Conservation (phyloP, 2,329 filamentous ascomycete genomes). For the Allantophomopsis lycopodina region DNA sequence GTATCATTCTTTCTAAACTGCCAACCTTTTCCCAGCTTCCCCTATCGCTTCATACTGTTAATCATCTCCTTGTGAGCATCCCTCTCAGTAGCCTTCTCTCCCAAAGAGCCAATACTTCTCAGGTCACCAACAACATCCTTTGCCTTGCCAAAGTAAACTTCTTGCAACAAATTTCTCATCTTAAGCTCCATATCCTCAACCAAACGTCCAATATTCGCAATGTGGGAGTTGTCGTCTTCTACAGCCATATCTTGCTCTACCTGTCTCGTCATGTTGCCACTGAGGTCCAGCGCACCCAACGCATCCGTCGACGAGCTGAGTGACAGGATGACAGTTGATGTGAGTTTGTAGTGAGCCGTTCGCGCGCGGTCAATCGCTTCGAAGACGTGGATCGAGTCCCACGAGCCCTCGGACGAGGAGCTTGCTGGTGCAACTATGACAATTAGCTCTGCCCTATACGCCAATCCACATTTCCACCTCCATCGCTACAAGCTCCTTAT, state of each 20-base stretch:
- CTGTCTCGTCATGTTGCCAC: constrained; percentile 96
- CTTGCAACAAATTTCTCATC: constrained; percentile 95
- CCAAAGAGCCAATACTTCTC: constrained; percentile 72
- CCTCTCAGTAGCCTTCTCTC: constrained; percentile 70
- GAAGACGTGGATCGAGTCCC: constrained; percentile 98
- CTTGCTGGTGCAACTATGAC: constrained; percentile 42
- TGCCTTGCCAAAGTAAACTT: constrained; percentile 98
- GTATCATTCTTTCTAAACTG: neutral
- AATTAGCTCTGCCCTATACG: constrained; percentile 37
- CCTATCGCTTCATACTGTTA: constrained; percentile 30
- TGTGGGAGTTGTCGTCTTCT: constrained; percentile 83
- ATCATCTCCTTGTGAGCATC: constrained; percentile 87
- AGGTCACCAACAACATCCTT: constrained; percentile 96
- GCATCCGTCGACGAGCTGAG: constrained; percentile 54
- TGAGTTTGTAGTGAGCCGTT: constrained; percentile 93
- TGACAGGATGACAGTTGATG: constrained; percentile 88
- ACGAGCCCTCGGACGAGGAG: constrained; percentile 48
- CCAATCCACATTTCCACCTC: too few species aligned
- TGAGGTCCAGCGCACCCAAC: constrained; percentile 80
- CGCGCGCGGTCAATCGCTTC: constrained; percentile 88
- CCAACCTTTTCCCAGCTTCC: neutral
- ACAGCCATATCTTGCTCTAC: constrained; percentile 84
- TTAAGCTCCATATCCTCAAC: constrained; percentile 99
- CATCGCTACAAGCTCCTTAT: too few species aligned
- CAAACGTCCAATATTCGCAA: constrained; percentile 84